Evolutionary conservation across 768 basidiomycete genomes (phyloP).

Genomic region (Mycena alexandri): DNA sequence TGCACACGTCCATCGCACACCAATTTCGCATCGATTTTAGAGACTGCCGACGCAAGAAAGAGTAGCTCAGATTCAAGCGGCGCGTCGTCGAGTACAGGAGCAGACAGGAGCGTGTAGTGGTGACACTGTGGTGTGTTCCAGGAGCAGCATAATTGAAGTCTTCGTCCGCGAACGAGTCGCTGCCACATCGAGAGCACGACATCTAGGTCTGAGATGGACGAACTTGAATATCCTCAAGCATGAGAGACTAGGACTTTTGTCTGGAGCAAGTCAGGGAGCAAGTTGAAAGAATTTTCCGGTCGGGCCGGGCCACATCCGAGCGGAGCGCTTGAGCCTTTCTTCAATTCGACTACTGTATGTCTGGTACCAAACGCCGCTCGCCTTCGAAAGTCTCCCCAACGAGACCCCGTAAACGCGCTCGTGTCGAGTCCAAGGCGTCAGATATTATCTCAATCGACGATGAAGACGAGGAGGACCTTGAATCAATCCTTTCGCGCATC

Average conservation of each 20-base stretch:
- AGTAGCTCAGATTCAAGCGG: background rate
- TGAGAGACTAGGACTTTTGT: too few species aligned
- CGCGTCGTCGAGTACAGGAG: background rate
- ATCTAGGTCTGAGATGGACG: too few species aligned
- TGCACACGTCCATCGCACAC: background rate
- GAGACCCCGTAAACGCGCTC: slow-evolving; percentile 41
- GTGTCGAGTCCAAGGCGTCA: slow-evolving; percentile 12
- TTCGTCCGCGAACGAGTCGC: background rate
- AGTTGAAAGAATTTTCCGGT: too few species aligned
- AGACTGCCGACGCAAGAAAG: background rate
- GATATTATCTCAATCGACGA: slow-evolving; percentile 44
- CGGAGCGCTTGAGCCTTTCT: too few species aligned
- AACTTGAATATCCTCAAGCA: too few species aligned
- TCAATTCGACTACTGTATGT: background rate
- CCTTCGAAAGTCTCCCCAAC: slow-evolving; percentile 15
- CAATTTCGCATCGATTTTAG: background rate
- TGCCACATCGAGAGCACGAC: background rate
- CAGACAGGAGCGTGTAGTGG: background rate
- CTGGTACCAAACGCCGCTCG: slow-evolving; percentile 23
- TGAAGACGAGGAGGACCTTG: slow-evolving; percentile 56
- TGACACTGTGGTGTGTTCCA: background rate
- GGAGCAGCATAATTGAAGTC: background rate
- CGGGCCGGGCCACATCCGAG: too few species aligned
- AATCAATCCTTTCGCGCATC: slow-evolving; percentile 55
- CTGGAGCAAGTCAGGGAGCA: too few species aligned